Conservation (phyloP, 768 basidiomycete species). For the Kwoniella mangroviensis region DNA sequence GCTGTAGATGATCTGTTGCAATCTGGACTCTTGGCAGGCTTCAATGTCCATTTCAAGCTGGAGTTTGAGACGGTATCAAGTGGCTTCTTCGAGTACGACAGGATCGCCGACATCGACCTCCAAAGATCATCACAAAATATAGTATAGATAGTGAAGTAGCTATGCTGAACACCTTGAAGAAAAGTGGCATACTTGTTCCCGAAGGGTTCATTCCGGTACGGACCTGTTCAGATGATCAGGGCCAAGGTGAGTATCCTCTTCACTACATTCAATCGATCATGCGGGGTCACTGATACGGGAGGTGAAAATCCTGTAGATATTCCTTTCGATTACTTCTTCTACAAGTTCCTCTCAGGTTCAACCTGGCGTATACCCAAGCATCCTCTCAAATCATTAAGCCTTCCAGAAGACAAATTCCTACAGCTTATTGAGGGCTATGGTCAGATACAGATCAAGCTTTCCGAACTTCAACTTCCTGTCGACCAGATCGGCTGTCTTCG, state of each 20-base stretch:
- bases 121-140: not conserved
- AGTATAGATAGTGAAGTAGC: conserved; percentile 15
- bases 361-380: conserved; percentile 4
- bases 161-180: conserved; percentile 10
- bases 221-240: too few species aligned
- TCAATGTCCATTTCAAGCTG: conserved; percentile 12
- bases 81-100: conserved; percentile 14
- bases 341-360: conserved; percentile 11
- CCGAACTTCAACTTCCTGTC: conserved; percentile 1
- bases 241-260: too few species aligned
- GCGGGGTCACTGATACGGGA: too few species aligned
- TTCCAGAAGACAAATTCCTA: not conserved
- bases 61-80: conserved; percentile 18
- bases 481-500: conserved; percentile 9
- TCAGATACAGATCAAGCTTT: conserved; percentile 3
- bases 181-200: conserved; percentile 6
- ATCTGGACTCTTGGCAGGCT: not conserved
- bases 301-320: not conserved
- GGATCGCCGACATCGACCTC: not conserved
- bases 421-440: conserved; percentile 11
- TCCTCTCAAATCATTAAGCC: not conserved
- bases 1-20: not conserved
- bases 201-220: conserved; percentile 5
- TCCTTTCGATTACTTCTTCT: conserved; percentile 24
- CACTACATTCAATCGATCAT: too few species aligned